Conservation (phyloP, 2,329 filamentous ascomycete genomes). For the Aureobasidium musti region DNA sequence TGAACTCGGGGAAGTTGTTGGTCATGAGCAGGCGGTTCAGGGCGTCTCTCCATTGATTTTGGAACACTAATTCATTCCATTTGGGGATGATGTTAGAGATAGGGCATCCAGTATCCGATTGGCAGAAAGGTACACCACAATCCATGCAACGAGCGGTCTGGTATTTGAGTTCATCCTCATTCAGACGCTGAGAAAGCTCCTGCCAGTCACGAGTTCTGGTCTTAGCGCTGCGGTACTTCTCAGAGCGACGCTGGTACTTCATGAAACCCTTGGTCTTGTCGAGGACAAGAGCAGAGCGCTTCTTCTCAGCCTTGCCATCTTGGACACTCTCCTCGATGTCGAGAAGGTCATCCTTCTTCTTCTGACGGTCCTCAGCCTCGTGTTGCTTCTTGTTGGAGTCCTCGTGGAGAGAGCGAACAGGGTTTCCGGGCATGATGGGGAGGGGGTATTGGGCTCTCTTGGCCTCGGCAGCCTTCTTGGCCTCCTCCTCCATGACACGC, state of each 20-base stretch:
- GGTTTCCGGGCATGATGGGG: constrained; percentile 70
- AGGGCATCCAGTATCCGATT: constrained; percentile 92
- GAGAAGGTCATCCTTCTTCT: constrained; percentile 67
- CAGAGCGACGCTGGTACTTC: constrained; percentile 89
- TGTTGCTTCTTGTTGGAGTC: constrained; percentile 57
- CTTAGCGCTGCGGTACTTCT: constrained; percentile 87
- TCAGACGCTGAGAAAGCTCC: constrained; percentile 82
- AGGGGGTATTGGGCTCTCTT: constrained; percentile 83
- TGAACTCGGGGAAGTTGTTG: constrained; percentile 99
- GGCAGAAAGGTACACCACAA: constrained; percentile 97
- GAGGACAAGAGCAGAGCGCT: constrained; percentile 84
- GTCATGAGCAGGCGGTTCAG: constrained; percentile 91
- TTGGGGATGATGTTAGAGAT: constrained; percentile 98
- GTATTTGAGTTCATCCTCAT: constrained; percentile 94
- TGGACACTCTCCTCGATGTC: constrained; percentile 92
- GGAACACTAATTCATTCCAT: constrained; percentile 81
- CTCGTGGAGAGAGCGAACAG: constrained; percentile 56
- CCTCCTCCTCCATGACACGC: constrained; percentile 83
- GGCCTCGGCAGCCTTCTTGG: constrained; percentile 78
- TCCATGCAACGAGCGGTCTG: constrained; percentile 98
- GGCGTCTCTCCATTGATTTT: constrained; percentile 84
- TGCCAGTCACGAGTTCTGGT: constrained; percentile 91
- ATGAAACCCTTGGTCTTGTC: constrained; percentile 98
- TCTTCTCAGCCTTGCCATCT: constrained; percentile 83
- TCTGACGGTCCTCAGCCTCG: constrained; percentile 62